phyloP scores from a whole-genome alignment of 345 rosid genomes.

The Mercurialis annua region DNA sequence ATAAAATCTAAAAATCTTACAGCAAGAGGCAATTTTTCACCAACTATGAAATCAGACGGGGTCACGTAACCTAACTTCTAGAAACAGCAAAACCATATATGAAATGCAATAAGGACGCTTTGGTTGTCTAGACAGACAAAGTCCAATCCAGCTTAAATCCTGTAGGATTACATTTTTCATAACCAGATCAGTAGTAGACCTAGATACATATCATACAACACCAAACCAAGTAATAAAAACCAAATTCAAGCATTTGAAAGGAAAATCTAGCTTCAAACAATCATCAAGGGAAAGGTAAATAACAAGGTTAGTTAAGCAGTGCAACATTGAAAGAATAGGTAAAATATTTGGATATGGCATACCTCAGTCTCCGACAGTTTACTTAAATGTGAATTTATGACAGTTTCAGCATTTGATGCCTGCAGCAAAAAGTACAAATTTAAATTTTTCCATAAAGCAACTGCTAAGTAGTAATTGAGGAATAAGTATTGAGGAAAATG shows the following conservation, averaged over 20 bases:
- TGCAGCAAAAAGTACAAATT: conserved; percentile 31
- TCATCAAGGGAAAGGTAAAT: not conserved
- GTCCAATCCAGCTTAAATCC: not conserved
- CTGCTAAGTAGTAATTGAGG: not conserved
- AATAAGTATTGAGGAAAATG: conserved; percentile 1
- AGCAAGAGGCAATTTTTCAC: not conserved
- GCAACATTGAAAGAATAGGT: not conserved
- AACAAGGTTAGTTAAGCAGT: not conserved
- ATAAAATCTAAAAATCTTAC: not conserved
- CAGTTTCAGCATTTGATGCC: conserved; percentile 46
- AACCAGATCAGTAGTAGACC: not conserved
- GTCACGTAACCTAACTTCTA: not conserved
- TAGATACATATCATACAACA: not conserved
- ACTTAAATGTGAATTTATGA: conserved; percentile 31
- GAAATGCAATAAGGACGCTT: not conserved
- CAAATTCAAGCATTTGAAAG: not conserved
- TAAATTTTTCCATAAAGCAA: conserved; percentile 9
- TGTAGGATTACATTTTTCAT: not conserved
- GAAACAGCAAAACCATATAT: not conserved
- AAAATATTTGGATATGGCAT: conserved; percentile 19
- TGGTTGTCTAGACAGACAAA: not conserved
- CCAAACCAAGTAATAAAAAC: not conserved
- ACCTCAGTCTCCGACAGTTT: conserved; percentile 47
- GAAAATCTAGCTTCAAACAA: not conserved
- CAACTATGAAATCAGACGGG: not conserved